Evolutionary conservation across 371 early-diverging fungal species (phyloP).

Genomic region (Saksenaea vasiformis): DNA sequence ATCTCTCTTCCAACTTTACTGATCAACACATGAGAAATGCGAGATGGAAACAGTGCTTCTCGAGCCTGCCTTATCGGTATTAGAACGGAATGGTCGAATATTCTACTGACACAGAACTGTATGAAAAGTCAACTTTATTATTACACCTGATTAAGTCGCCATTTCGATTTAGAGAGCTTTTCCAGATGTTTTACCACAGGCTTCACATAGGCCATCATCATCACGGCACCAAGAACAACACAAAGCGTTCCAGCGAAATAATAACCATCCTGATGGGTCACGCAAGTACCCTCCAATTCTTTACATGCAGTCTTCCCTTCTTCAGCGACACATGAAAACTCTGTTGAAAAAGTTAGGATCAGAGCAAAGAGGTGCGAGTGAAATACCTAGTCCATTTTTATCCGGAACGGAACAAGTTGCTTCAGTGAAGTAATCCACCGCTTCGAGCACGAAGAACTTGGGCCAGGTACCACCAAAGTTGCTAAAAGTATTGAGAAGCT

Average conservation of each 20-base stretch:
- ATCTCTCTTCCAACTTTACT: too few species aligned
- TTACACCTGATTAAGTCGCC: constrained; percentile 27
- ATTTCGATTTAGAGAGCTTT: constrained; percentile 42
- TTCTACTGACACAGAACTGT: too few species aligned
- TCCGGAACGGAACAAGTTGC: constrained; percentile 63
- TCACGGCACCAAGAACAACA: constrained; percentile 60
- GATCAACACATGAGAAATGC: too few species aligned
- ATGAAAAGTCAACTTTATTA: background rate
- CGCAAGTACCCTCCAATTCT: constrained; percentile 71
- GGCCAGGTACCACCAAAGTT: constrained; percentile 99
- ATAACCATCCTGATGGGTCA: constrained; percentile 80
- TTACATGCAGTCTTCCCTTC: constrained; percentile 22
- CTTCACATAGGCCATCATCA: constrained; percentile 65
- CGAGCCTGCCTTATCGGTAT: too few species aligned
- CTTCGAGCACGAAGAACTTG: constrained; percentile 88
- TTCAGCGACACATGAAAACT: constrained; percentile 26
- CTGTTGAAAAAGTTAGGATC: constrained; percentile 3
- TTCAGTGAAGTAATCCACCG: constrained; percentile 90
- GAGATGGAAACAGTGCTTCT: too few species aligned
- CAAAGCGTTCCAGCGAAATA: constrained; percentile 77
- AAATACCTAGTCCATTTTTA: constrained; percentile 40
- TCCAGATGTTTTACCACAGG: constrained; percentile 75
- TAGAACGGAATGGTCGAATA: too few species aligned
- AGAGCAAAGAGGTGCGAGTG: background rate
- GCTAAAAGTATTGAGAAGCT: constrained; percentile 91